Percentiles rank a stretch among this genome's conserved stretches.
Conservation (phyloP, 116 monocot genomes). For the Thalassia testudinum region DNA sequence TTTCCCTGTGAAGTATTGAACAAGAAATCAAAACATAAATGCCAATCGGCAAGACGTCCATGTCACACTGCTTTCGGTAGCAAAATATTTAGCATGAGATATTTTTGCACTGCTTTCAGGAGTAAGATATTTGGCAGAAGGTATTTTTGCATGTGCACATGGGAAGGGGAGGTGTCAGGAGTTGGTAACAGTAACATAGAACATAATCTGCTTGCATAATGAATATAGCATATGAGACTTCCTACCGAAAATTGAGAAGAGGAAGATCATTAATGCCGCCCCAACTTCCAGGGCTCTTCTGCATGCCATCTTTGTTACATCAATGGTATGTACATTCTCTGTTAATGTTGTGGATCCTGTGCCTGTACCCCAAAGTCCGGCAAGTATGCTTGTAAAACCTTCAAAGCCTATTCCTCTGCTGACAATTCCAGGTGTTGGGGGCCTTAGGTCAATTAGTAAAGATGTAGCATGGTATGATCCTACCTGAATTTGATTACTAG, state of each 20-base stretch:
- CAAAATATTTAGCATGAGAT: too few species aligned
- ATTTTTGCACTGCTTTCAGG: too few species aligned
- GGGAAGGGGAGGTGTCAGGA: too few species aligned
- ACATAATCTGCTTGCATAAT: too few species aligned
- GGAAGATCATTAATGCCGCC: slow-evolving; percentile 57
- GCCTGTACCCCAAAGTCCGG: slow-evolving; percentile 97
- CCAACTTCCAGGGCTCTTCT: slow-evolving; percentile 73
- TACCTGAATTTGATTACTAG: slow-evolving; percentile 30
- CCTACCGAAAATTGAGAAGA: slow-evolving; percentile 91
- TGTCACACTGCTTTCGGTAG: too few species aligned
- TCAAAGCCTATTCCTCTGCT: slow-evolving; percentile 93
- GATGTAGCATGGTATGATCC: slow-evolving; percentile 88
- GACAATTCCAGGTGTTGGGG: slow-evolving; percentile 84
- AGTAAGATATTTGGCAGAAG: too few species aligned
- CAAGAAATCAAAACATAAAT: too few species aligned
- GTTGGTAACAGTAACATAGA: too few species aligned
- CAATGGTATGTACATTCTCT: slow-evolving; percentile 84
- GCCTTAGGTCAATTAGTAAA: slow-evolving; percentile 51
- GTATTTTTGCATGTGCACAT: too few species aligned
- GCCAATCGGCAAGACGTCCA: too few species aligned
- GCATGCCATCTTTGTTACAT: slow-evolving; percentile 76
- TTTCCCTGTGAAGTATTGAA: slow-evolving; percentile 47
- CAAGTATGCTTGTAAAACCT: slow-evolving; percentile 78
- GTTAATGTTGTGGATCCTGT: slow-evolving; percentile 87
- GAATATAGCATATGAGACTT: not conserved